Conservation (phyloP, 139 green algal species). For the Tetraselmis chui region DNA sequence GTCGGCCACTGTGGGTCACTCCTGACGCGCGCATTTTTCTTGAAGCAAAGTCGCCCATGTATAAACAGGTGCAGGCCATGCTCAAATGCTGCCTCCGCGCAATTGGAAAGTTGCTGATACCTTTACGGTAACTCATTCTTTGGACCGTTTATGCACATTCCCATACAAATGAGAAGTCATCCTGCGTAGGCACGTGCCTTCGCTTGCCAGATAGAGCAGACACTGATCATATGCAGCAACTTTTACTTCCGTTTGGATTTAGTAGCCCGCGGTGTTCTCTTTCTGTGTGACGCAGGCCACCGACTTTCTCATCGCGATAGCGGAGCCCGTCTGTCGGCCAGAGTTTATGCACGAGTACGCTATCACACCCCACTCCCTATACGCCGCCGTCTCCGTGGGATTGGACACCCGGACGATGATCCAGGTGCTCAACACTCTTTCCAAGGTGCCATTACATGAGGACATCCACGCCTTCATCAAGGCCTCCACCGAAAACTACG, state of each 20-base stretch:
- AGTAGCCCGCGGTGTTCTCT: too few relatives aligned
- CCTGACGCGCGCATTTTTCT: constrained; percentile 91
- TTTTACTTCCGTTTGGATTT: too few relatives aligned
- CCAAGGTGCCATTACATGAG: constrained; percentile 39
- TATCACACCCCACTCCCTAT: constrained; percentile 93
- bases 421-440: constrained; percentile 59
- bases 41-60: constrained; percentile 92
- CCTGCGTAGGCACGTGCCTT: too few relatives aligned
- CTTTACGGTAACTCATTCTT: too few relatives aligned
- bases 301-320: constrained; percentile 96
- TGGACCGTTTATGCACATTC: too few relatives aligned
- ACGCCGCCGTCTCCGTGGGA: constrained; percentile 93
- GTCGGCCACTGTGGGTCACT: constrained; percentile 84
- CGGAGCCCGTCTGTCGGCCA: constrained; percentile 86
- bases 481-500: constrained; percentile 89
- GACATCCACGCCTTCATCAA: constrained; percentile 77
- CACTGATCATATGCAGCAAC: too few relatives aligned
- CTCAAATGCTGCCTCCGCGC: too few relatives aligned
- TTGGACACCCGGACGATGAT: constrained; percentile 89
- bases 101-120: too few relatives aligned
- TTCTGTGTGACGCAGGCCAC: too few relatives aligned
- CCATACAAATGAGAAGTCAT: too few relatives aligned
- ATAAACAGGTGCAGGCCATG: constrained; percentile 76
- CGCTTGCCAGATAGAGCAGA: too few relatives aligned
- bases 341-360: constrained; percentile 91